A percentile compares a stretch with the other conserved stretches of the same genome.
These are phyloP conservation scores for Atkinsonella texensis DNA, from an alignment of 2,329 filamentous ascomycete species.

Conservation along the genomic window DNA sequence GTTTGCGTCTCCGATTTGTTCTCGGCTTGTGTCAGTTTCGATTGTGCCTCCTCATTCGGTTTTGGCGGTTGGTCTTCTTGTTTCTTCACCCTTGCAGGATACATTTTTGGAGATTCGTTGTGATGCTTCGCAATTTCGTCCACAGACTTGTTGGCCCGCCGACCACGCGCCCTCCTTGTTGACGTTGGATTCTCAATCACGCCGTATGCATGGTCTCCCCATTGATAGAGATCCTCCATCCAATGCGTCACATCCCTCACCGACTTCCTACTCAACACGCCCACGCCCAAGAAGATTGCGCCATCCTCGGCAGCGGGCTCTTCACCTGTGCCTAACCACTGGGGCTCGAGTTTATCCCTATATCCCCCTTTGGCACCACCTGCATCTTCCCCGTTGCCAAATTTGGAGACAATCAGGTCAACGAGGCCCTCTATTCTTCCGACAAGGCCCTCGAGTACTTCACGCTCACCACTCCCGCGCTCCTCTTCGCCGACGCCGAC, in stretches of 20 bases:
- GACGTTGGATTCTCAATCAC: constrained; percentile 67
- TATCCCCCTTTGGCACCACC: constrained; percentile 12
- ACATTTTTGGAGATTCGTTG: background rate
- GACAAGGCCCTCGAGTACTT: constrained; percentile 83
- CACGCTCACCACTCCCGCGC: constrained; percentile 82
- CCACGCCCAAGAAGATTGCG: constrained; percentile 72
- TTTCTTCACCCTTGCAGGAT: background rate
- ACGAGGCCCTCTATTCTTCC: constrained; percentile 70
- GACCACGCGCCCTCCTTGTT: constrained; percentile 37
- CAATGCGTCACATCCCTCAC: constrained; percentile 65
- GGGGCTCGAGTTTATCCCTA: constrained; percentile 8
- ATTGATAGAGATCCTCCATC: constrained; percentile 79
- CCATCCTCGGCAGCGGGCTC: constrained; percentile 65
- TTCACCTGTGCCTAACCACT: constrained; percentile 64
- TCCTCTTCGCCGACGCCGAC: constrained; percentile 94
- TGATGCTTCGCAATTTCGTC: constrained; percentile 1
- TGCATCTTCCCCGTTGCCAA: constrained; percentile 42
- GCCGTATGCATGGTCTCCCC: constrained; percentile 77
- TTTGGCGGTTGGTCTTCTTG: background rate
- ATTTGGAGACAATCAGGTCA: constrained; percentile 78
- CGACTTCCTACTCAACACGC: constrained; percentile 58
- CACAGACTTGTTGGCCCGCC: constrained; percentile 15
- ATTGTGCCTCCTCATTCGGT: background rate
- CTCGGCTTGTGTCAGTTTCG: background rate
- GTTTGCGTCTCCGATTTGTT: background rate